A percentile compares a stretch with the other conserved stretches of the same genome.
These are phyloP conservation scores for Stipa capillata DNA, from an alignment of 176 grass and related monocot genomes.

Conservation along the genomic window DNA sequence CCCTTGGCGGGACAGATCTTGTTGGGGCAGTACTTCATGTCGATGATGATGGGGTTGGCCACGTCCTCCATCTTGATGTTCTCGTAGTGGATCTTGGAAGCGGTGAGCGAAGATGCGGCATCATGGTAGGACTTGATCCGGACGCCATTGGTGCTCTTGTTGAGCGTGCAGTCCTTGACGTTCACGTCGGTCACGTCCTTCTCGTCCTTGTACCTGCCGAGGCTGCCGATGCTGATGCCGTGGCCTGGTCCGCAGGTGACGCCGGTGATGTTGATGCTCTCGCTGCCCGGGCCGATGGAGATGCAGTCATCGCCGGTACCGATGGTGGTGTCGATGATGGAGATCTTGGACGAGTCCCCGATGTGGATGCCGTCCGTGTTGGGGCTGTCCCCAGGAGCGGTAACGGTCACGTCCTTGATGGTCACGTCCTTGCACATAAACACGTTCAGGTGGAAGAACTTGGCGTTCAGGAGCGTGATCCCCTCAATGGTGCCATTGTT, in stretches of 20 bases:
- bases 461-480: constrained; percentile 33
- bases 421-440: constrained; percentile 38
- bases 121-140: constrained; percentile 55
- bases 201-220: constrained; percentile 50
- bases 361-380: constrained; percentile 92
- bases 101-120: background rate
- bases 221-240: constrained; percentile 57
- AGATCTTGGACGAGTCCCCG: constrained; percentile 36
- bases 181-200: constrained; percentile 38
- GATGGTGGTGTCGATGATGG: constrained; percentile 32
- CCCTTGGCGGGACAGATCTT: constrained; percentile 13
- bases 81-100: constrained; percentile 37
- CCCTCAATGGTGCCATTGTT: background rate
- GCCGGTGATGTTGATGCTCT: constrained; percentile 23
- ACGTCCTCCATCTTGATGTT: too few relatives aligned
- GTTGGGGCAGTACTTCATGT: constrained; percentile 65
- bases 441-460: constrained; percentile 57
- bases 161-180: constrained; percentile 46
- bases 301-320: constrained; percentile 43
- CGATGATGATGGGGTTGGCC: too few relatives aligned
- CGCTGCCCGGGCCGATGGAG: too few relatives aligned
- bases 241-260: constrained; percentile 59
- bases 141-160: constrained; percentile 41
- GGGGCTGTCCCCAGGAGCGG: constrained; percentile 46
- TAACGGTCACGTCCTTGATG: too few relatives aligned